Evolutionary conservation across 2,329 filamentous ascomycete species (phyloP), one percentile per base, ranked within the genome.

Genomic region (Calonectria henricotiae): DNA sequence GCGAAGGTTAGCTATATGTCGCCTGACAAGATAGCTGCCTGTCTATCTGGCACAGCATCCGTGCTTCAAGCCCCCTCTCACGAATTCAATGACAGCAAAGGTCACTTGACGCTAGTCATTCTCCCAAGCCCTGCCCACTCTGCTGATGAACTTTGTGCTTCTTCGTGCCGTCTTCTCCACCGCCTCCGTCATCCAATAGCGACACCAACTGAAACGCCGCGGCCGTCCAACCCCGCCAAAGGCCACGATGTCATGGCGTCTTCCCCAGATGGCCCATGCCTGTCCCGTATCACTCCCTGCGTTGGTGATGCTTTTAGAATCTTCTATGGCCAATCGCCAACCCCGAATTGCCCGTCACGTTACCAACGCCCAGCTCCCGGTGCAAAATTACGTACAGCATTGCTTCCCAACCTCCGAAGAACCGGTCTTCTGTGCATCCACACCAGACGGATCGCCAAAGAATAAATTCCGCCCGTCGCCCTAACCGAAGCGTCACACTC

Each of bases 71-170:
- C 61, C 49, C 65, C 55, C 51, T 44, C 20, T 47, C 41, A 32
- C 35, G 30, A 54, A 54, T 25, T 47, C 61, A 69, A 51, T 43
- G 37, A 65, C 51, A 43, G 32, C 43, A 51, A 51, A 32, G 46
- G 62, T 69, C 62, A 69, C 54, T 69, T 69, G 67, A 69, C 32
- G 13, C 23, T 44, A 61, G 62, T 69, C 67, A 69, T 47, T 55
- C 58, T 46, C 8, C 30, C 62, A 32, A 32, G 27, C 46, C 49
- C 64, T 66, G 49, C 49, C 49, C 58, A 43, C 32, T 15, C 30
- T 64, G 60, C 51, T 58, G 51, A 58, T 58, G 51, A 60, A 55
- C 49, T 25, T 65, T 58, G 51, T 58, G 25, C 47, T 32, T 51
- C 27, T 30, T 51, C 47, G 51, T 65, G 67, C 62, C 67, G 37